Conservation (phyloP, 208 protist species). For the Blastocrithidia nonstop region DNA sequence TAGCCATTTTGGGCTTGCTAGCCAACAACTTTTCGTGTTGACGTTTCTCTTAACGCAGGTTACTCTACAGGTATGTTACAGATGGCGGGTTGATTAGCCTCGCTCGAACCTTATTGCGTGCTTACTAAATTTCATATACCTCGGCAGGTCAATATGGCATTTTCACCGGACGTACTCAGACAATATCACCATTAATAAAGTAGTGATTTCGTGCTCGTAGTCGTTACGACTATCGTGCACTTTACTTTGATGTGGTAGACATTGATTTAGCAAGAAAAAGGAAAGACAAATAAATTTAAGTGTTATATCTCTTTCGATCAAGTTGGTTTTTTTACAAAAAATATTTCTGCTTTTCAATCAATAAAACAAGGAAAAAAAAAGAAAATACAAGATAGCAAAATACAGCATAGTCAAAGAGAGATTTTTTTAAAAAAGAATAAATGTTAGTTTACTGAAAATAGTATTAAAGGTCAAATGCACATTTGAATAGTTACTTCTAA, state of each 20-base stretch:
- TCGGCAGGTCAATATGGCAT: slow-evolving; percentile 81
- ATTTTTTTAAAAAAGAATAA: too few species aligned
- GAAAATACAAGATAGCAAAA: too few species aligned
- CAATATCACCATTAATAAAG: slow-evolving; percentile 62
- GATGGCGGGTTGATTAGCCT: slow-evolving; percentile 36
- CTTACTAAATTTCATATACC: slow-evolving; percentile 38
- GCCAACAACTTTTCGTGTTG: slow-evolving; percentile 9
- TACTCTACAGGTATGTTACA: slow-evolving; percentile 14
- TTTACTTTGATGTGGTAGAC: too few species aligned
- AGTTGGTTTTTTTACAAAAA: too few species aligned
- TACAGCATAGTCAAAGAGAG: too few species aligned
- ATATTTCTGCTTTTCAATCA: too few species aligned
- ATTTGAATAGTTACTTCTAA: too few species aligned
- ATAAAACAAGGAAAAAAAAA: too few species aligned
- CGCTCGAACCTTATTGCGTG: slow-evolving; percentile 35
- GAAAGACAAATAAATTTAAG: background rate
- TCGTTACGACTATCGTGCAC: background rate
- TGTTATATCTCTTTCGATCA: too few species aligned
- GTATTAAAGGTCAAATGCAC: too few species aligned
- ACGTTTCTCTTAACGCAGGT: slow-evolving; percentile 20
- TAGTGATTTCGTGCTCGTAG: slow-evolving; percentile 32
- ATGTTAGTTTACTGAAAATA: too few species aligned
- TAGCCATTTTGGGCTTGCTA: slow-evolving; percentile 10
- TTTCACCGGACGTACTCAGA: slow-evolving; percentile 59
- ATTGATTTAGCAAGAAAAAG: background rate